phyloP scores from a whole-genome alignment of 2,329 filamentous ascomycete genomes.

The Penicillium sp. region DNA sequence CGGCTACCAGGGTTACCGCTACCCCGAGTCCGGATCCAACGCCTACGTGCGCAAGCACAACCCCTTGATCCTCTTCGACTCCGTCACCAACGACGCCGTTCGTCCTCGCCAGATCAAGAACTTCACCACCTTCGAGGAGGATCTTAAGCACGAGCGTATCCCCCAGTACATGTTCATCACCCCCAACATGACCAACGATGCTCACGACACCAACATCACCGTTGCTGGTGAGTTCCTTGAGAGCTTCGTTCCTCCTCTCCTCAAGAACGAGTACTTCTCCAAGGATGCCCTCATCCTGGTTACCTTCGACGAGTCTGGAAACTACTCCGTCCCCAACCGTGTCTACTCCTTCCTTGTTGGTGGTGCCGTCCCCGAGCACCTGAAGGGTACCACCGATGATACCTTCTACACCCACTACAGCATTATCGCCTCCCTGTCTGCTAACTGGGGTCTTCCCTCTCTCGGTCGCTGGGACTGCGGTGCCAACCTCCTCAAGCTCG shows the following conservation, averaged over 20 bases:
- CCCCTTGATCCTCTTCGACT: constrained; percentile 64
- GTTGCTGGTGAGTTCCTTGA: constrained; percentile 68
- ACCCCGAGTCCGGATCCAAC: constrained; percentile 65
- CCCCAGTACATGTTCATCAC: constrained; percentile 66
- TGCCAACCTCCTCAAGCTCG: constrained; percentile 66
- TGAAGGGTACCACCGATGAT: constrained; percentile 67
- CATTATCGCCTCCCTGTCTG: constrained; percentile 63
- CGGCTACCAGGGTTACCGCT: constrained; percentile 67
- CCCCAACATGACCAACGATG: constrained; percentile 63
- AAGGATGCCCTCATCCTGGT: constrained; percentile 72
- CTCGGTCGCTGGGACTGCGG: constrained; percentile 72
- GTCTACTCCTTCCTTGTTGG: constrained; percentile 72
- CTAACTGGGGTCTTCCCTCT: constrained; percentile 69
- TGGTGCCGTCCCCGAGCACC: constrained; percentile 65
- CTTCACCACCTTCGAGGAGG: constrained; percentile 66
- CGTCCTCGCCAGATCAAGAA: constrained; percentile 73
- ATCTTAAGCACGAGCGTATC: constrained; percentile 62
- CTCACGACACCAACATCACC: constrained; percentile 71
- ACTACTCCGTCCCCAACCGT: constrained; percentile 66
- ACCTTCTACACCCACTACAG: constrained; percentile 75
- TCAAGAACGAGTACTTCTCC: constrained; percentile 70
- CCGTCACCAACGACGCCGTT: constrained; percentile 58
- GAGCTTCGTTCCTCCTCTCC: constrained; percentile 68
- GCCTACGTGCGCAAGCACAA: constrained; percentile 87
- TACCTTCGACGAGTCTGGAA: constrained; percentile 78